These are phyloP conservation scores for Ogataea trehaloabstinens DNA, from an alignment of 805 yeast genomes.

Conservation along the genomic window DNA sequence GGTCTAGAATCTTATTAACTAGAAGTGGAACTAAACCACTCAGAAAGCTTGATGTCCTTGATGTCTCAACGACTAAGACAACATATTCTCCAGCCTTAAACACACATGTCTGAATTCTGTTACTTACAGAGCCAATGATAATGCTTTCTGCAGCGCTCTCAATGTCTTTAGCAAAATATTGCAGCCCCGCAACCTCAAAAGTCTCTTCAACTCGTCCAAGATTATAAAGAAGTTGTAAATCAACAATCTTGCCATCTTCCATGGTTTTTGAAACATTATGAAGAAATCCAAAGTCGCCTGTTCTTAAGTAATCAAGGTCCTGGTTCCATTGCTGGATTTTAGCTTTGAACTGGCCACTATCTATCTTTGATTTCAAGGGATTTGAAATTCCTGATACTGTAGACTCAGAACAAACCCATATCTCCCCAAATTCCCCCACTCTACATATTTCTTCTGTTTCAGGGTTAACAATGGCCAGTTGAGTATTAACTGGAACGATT, in stretches of 20 bases:
- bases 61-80: slow-evolving; percentile 67
- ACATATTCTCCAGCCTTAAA: slow-evolving; percentile 81
- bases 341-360: slow-evolving; percentile 57
- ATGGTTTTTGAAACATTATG: slow-evolving; percentile 58
- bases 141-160: slow-evolving; percentile 58
- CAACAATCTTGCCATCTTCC: slow-evolving; percentile 27
- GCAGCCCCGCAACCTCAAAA: slow-evolving; percentile 86
- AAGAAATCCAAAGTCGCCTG: slow-evolving; percentile 93
- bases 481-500: slow-evolving; percentile 92
- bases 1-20: slow-evolving; percentile 72
- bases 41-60: slow-evolving; percentile 42
- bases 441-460: slow-evolving; percentile 78
- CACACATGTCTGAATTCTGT: slow-evolving; percentile 40
- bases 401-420: slow-evolving; percentile 93
- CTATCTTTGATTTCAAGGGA: slow-evolving; percentile 33
- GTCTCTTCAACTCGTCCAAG: slow-evolving; percentile 84
- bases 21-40: slow-evolving; percentile 83
- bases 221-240: slow-evolving; percentile 77
- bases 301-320: slow-evolving; percentile 67
- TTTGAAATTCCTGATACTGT: slow-evolving; percentile 53
- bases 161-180: slow-evolving; percentile 85
- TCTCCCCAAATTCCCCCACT: slow-evolving; percentile 93
- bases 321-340: slow-evolving; percentile 63
- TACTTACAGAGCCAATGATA: neutral
- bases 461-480: slow-evolving; percentile 92